Base-by-base conservation (phyloP, 2,329 filamentous ascomycete genomes). In the Xylaria sp. region DNA sequence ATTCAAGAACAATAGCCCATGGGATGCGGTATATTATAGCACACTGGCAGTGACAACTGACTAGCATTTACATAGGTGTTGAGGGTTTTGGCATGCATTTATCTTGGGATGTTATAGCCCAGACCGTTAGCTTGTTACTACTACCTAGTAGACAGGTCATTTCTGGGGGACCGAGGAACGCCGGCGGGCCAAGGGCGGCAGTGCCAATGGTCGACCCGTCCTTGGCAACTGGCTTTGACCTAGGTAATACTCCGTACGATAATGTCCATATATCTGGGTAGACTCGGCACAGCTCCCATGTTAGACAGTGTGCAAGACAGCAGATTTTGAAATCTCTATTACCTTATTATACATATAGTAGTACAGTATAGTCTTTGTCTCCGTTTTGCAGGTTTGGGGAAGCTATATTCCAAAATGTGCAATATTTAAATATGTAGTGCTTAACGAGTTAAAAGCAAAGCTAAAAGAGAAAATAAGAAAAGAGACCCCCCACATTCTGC, bases 1-100 rank as follows among this genome's bases (percentile, higher is more conserved):
- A 10, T 25, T 27, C 50, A 47, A 53, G 53, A 65, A 65, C 65
- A 65, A 68, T 68, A 53, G 61, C 66, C 65, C 61, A 65, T 55
- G n/a, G 32, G 23, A 40, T 63, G 60, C 55, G 60, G 50, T 60
- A 60, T 60, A 55, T 60, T 48, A 57, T 50, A 47, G 29, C 60
- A 55, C 9, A 6, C 50, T 35, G n/a, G 5, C 4, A 44, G 27
- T 37, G 21, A 60, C 27, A 60, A 44, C n/a, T 37, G 21, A 54
- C 37, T 54, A 59, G 40, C 50, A 23, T 18, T 50, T 40, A n/a
- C n/a, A n/a, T n/a, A 37, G 25, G 18, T 50, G 44, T n/a, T 50
- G 58, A 27, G 13, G 9, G 29, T 54, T 48, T 59, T 10, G 16
- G 18, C 1, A 42, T 58, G 47, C 32, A 53, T 47, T 35, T 8